These are phyloP conservation scores for Claviceps sp. DNA, from an alignment of 2,329 filamentous ascomycete species.

Conservation along the genomic window DNA sequence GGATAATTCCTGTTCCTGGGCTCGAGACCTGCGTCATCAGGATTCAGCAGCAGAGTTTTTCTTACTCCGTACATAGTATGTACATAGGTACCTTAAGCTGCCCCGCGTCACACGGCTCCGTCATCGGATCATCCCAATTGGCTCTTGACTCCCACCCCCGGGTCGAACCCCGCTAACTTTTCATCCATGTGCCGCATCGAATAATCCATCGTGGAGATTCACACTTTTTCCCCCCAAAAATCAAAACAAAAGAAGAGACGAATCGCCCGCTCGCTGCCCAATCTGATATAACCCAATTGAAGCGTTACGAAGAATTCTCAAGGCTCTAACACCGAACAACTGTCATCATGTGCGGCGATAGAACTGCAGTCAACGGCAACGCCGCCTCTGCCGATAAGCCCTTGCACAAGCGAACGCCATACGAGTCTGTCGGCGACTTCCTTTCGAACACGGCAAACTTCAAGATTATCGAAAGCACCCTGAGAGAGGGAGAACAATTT, in stretches of 20 bases:
- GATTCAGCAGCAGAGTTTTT: background rate
- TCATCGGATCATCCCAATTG: constrained; percentile 2
- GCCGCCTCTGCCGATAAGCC: constrained; percentile 1
- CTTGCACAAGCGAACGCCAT: constrained; percentile 1
- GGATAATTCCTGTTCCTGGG: background rate
- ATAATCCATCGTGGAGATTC: background rate
- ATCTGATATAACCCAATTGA: background rate
- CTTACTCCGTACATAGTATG: too few species aligned
- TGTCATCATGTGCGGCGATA: constrained; percentile 2
- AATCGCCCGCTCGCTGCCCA: background rate
- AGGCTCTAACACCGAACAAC: background rate
- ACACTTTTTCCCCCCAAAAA: background rate
- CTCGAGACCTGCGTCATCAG: background rate
- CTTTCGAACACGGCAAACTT: constrained; percentile 9
- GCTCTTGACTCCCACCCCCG: background rate
- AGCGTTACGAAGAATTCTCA: too few species aligned
- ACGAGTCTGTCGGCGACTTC: constrained; percentile 8
- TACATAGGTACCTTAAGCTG: background rate
- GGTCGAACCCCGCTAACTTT: background rate
- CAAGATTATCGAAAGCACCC: constrained; percentile 7
- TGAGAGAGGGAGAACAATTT: constrained; percentile 64
- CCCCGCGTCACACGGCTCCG: background rate
- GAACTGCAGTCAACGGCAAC: background rate
- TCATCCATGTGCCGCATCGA: background rate
- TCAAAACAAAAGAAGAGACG: background rate